Conservation (phyloP, 441 rosid genomes). For the Dalechampia spathulata region DNA sequence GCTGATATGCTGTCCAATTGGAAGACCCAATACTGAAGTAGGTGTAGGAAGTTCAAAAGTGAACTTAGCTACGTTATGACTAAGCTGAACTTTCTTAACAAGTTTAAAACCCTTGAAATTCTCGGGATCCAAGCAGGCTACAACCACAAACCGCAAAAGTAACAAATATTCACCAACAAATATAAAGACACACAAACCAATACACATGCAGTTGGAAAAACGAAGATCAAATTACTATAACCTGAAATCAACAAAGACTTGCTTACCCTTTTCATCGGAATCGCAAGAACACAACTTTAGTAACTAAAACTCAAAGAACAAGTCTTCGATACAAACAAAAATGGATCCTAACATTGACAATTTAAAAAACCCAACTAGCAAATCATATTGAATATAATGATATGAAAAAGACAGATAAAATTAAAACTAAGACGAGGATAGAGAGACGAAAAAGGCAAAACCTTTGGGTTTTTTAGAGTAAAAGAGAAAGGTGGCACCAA, state of each 20-base stretch:
- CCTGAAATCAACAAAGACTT: too few relatives aligned
- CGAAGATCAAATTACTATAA: not conserved
- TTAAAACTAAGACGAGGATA: too few relatives aligned
- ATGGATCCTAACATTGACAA: not conserved
- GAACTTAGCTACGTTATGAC: conserved; percentile 95
- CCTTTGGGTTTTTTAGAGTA: conserved; percentile 68
- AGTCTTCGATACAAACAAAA: not conserved
- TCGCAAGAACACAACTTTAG: too few relatives aligned
- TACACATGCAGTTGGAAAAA: not conserved
- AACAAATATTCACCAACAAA: too few relatives aligned
- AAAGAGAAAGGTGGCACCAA: conserved; percentile 51
- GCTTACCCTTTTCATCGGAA: too few relatives aligned
- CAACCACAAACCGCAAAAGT: not conserved
- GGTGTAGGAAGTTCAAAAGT: conserved; percentile 63
- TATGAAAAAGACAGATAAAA: too few relatives aligned
- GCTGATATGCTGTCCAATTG: conserved; percentile 92
- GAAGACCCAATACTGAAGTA: conserved; percentile 83
- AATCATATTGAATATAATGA: not conserved
- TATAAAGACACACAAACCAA: not conserved
- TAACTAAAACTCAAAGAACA: too few relatives aligned
- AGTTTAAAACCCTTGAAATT: conserved; percentile 88
- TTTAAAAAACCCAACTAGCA: not conserved
- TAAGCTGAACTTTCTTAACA: conserved; percentile 58
- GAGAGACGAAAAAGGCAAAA: conserved; percentile 2
- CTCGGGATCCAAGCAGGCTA: conserved; percentile 79